A percentile compares a stretch with the other conserved stretches of the same genome.
Evolutionary conservation across 805 yeast species (phyloP).

Genomic region (Pichia thaimueangensis): DNA sequence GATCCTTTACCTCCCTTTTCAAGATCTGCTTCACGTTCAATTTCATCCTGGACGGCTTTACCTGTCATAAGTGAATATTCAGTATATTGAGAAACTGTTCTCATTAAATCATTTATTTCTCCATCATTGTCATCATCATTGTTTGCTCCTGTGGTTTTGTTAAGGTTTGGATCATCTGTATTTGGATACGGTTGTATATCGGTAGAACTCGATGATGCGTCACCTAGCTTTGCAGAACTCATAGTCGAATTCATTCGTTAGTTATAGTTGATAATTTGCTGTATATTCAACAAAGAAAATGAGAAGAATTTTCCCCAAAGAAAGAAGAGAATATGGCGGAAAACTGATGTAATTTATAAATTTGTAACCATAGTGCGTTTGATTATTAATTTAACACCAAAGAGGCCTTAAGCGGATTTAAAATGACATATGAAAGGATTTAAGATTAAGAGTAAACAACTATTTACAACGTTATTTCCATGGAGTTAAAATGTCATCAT

Average conservation of each 20-base stretch:
- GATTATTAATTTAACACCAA: no score
- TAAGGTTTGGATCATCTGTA: background rate
- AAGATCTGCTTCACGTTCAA: slow-evolving; percentile 1
- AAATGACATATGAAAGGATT: no score
- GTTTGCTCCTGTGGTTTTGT: background rate
- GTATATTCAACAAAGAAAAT: background rate
- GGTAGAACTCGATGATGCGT: background rate
- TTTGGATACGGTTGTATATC: background rate
- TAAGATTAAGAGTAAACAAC: no score
- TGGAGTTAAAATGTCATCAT: no score
- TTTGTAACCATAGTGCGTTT: no score
- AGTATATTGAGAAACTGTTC: slow-evolving; percentile 22
- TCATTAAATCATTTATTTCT: slow-evolving; percentile 7
- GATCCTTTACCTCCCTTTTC: slow-evolving; percentile 5
- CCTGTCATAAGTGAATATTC: slow-evolving; percentile 17
- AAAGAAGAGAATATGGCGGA: no score
- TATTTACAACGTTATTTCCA: no score
- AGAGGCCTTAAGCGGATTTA: no score
- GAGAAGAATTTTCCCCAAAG: no score
- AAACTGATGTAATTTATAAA: no score
- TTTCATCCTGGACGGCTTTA: slow-evolving; percentile 9
- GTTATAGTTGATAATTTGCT: background rate
- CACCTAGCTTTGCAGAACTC: background rate
- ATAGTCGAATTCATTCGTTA: background rate
- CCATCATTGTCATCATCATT: background rate